Evolutionary conservation across 306 rosid species (phyloP).

Genomic region (Prunus mira): DNA sequence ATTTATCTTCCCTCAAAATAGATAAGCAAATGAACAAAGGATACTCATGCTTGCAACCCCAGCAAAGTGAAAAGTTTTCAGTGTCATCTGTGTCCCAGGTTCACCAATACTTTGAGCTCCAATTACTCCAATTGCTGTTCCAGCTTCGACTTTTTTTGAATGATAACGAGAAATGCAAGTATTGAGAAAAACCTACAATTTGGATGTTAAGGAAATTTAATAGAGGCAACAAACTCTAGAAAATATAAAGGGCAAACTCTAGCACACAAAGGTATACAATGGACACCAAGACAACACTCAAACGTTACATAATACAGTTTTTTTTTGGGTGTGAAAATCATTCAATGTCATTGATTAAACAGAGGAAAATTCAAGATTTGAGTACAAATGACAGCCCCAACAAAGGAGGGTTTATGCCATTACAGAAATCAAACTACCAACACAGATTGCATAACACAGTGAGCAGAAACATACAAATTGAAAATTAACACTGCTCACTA

Average conservation of each 20-base stretch:
- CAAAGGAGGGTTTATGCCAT: too few relatives aligned
- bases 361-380: too few relatives aligned
- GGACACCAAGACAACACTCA: neutral
- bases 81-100: slow-evolving; percentile 97
- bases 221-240: neutral
- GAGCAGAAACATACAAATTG: too few relatives aligned
- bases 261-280: neutral
- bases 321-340: too few relatives aligned
- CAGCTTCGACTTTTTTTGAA: slow-evolving; percentile 74
- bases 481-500: too few relatives aligned
- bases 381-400: too few relatives aligned
- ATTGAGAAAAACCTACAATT: slow-evolving; percentile 65
- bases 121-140: slow-evolving; percentile 90
- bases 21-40: slow-evolving; percentile 38
- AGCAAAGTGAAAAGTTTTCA: slow-evolving; percentile 96
- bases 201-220: slow-evolving; percentile 6
- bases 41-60: slow-evolving; percentile 99
- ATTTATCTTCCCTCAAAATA: slow-evolving; percentile 3
- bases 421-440: too few relatives aligned
- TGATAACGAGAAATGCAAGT: slow-evolving; percentile 81
- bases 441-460: neutral
- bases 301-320: neutral
- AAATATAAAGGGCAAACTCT: neutral
- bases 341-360: too few relatives aligned
- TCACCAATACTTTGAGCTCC: slow-evolving; percentile 99